Conservation (phyloP, 2,329 filamentous ascomycete genomes). For the Claviceps sorghi region DNA sequence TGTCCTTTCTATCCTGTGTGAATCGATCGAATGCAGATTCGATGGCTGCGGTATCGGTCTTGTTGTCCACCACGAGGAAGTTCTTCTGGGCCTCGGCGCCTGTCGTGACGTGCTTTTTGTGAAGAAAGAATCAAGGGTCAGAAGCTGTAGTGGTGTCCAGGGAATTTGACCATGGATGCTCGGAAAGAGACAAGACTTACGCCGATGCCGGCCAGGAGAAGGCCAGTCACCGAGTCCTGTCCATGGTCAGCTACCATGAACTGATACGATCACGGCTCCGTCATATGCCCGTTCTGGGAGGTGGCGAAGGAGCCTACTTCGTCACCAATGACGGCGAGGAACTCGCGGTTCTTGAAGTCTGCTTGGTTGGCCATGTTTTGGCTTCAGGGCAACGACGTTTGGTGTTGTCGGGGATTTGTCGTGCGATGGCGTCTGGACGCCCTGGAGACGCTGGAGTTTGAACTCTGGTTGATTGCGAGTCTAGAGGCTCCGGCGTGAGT, state of each 20-base stretch:
- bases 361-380: conserved; percentile 34
- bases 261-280: background rate
- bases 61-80: conserved; percentile 89
- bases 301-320: conserved; percentile 46
- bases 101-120: conserved; percentile 66
- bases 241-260: conserved; percentile 15
- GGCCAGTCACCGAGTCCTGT: conserved; percentile 88
- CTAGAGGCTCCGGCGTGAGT: too few relatives aligned
- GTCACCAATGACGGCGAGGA: conserved; percentile 94
- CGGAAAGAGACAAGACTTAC: conserved; percentile 30
- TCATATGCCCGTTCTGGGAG: background rate
- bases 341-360: conserved; percentile 74
- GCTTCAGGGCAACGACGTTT: background rate
- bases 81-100: conserved; percentile 89
- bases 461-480: background rate
- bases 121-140: background rate
- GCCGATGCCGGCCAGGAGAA: conserved; percentile 88
- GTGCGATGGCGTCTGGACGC: background rate
- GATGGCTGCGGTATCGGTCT: conserved; percentile 79
- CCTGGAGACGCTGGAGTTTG: background rate
- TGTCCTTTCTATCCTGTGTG: conserved; percentile 82
- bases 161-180: background rate
- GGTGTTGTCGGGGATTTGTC: background rate
- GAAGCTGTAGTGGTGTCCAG: background rate
- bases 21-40: conserved; percentile 84